Conservation (phyloP, 345 rosid species). For the Populus ilicifolia region DNA sequence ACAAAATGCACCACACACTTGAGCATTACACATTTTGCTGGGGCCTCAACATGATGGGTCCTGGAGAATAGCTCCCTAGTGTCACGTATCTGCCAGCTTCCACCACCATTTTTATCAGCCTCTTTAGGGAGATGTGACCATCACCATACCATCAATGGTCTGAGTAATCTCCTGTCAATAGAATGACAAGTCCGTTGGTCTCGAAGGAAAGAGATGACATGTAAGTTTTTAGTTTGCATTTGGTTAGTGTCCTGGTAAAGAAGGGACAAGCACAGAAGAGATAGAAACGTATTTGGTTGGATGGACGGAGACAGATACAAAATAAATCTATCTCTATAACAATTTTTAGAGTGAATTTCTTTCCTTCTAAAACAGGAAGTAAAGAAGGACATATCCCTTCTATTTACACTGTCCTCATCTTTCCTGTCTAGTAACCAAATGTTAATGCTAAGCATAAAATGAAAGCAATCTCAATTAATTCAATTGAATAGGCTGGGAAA, state of each 20-base stretch:
- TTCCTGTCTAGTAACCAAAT: too few relatives aligned
- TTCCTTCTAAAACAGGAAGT: too few relatives aligned
- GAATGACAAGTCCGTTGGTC: slow-evolving; percentile 9
- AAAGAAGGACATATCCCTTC: too few relatives aligned
- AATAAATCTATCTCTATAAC: too few relatives aligned
- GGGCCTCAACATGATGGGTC: slow-evolving; percentile 83
- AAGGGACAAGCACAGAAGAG: too few relatives aligned
- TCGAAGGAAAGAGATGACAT: not conserved
- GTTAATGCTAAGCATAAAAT: not conserved
- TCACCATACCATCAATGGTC: slow-evolving; percentile 50
- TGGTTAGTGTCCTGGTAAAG: too few relatives aligned
- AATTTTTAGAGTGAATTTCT: too few relatives aligned
- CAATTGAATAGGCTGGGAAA: not conserved
- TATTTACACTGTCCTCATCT: too few relatives aligned
- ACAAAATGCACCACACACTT: slow-evolving; percentile 90
- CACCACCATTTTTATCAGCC: slow-evolving; percentile 86
- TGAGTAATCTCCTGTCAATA: slow-evolving; percentile 68
- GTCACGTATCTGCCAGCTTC: slow-evolving; percentile 82
- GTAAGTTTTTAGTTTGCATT: not conserved
- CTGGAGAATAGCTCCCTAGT: slow-evolving; percentile 87
- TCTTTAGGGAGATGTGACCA: slow-evolving; percentile 98
- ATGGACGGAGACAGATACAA: too few relatives aligned
- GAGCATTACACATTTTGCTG: slow-evolving; percentile 97
- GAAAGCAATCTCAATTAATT: not conserved
- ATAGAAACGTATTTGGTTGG: too few relatives aligned